phyloP scores from a whole-genome alignment of 2,329 filamentous ascomycete species.

The Trichoderma guizhouense region DNA sequence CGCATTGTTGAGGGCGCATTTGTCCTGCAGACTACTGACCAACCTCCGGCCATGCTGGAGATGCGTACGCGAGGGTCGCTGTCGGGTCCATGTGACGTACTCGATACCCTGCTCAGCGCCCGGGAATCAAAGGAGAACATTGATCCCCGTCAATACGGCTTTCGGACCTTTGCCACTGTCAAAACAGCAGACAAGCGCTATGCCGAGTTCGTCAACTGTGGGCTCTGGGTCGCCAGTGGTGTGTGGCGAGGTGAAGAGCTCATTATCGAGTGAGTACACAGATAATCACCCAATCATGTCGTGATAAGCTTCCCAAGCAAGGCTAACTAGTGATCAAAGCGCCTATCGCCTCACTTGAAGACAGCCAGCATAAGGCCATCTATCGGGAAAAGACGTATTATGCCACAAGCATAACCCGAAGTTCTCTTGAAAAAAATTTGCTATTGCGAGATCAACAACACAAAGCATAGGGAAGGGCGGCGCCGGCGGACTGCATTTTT shows the following conservation, averaged over 20 bases:
- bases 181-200: conserved; percentile 50
- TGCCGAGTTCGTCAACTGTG: conserved; percentile 47
- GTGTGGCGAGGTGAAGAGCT: conserved; percentile 45
- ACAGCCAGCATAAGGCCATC: background rate
- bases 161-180: conserved; percentile 48
- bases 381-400: background rate
- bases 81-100: conserved; percentile 44
- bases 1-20: conserved; percentile 48
- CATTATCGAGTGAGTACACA: conserved; percentile 46
- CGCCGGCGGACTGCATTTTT: background rate
- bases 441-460: background rate
- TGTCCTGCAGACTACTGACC: conserved; percentile 46
- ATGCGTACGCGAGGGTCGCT: conserved; percentile 48
- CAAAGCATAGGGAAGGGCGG: conserved; percentile 2
- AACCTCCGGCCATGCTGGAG: conserved; percentile 44
- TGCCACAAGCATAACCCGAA: background rate
- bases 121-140: conserved; percentile 36
- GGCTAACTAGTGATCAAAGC: conserved; percentile 14
- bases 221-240: conserved; percentile 49
- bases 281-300: background rate
- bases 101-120: conserved; percentile 39
- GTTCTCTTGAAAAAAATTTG: background rate
- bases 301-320: background rate
- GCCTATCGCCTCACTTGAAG: conserved; percentile 22
- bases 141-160: conserved; percentile 44